A percentile compares a stretch with the other conserved stretches of the same genome.
Conservation (phyloP, 768 basidiomycete genomes). For the Phylloporus arenicola region DNA sequence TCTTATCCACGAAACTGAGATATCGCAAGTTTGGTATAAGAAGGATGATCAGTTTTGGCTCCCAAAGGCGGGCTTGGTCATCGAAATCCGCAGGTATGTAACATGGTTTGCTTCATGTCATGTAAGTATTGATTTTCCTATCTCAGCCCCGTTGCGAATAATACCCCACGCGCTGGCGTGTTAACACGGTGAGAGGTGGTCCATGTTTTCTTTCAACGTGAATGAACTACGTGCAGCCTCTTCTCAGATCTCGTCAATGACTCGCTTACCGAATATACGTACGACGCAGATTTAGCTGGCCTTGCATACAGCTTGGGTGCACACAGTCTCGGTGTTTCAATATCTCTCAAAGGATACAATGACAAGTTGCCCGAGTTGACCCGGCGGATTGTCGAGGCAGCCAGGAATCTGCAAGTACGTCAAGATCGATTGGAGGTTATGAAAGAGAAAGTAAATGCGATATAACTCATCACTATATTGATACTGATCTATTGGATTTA, state of each 20-base stretch:
- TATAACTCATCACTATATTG: background rate
- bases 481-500: conserved; percentile 26
- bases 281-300: conserved; percentile 90
- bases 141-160: conserved; percentile 50
- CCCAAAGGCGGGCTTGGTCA: conserved; percentile 74
- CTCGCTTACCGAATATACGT: conserved; percentile 83
- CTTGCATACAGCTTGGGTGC: conserved; percentile 65
- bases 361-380: conserved; percentile 81
- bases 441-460: conserved; percentile 66
- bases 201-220: background rate
- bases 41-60: conserved; percentile 97
- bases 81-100: conserved; percentile 69
- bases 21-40: conserved; percentile 89
- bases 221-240: conserved; percentile 40
- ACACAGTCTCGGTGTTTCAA: conserved; percentile 58
- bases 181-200: conserved; percentile 54
- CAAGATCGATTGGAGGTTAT: conserved; percentile 73
- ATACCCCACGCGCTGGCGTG: conserved; percentile 64
- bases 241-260: conserved; percentile 85
- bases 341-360: conserved; percentile 81
- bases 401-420: conserved; percentile 58
- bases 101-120: background rate
- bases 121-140: background rate
- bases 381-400: conserved; percentile 62
- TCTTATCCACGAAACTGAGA: conserved; percentile 64